Percentiles rank a stretch among this genome's conserved stretches.
Conservation (phyloP, 371 early-diverging fungal genomes). For the Mucor saturninus region DNA sequence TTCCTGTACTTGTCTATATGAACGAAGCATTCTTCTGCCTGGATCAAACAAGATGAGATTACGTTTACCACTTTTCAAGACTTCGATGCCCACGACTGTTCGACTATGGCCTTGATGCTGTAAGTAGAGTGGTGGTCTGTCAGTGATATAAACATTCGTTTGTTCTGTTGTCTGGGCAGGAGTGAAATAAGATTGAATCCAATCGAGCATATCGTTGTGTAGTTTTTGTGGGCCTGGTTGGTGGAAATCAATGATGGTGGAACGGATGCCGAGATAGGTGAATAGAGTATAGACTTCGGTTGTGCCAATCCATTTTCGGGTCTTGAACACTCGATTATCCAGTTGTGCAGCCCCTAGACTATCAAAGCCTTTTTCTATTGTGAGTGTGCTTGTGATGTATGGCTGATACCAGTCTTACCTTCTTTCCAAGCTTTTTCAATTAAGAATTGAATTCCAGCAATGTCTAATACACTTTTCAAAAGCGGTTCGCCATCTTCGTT, state of each 20-base stretch:
- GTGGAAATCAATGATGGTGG: constrained; percentile 73
- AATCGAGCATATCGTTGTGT: constrained; percentile 64
- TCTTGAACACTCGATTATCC: constrained; percentile 57
- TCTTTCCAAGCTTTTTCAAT: constrained; percentile 74
- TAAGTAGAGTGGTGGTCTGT: constrained; percentile 71
- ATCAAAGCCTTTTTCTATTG: constrained; percentile 47
- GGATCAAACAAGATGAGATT: constrained; percentile 76
- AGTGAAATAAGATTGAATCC: constrained; percentile 60
- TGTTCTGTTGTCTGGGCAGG: constrained; percentile 12
- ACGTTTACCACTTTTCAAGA: constrained; percentile 45
- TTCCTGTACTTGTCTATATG: too few species aligned
- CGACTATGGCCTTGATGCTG: constrained; percentile 81
- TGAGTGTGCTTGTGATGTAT: too few species aligned
- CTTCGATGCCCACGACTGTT: constrained; percentile 73
- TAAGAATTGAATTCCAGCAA: constrained; percentile 60
- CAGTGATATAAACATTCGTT: constrained; percentile 45
- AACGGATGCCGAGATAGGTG: constrained; percentile 63
- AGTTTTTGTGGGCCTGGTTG: constrained; percentile 60
- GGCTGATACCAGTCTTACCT: constrained; percentile 29
- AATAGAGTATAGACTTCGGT: constrained; percentile 75
- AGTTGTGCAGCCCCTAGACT: constrained; percentile 69
- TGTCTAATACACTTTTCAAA: constrained; percentile 50
- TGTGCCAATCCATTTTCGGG: constrained; percentile 82
- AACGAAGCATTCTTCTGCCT: constrained; percentile 45
- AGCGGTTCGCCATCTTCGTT: constrained; percentile 32